Percentiles rank a stretch among this genome's conserved stretches.
Conservation (phyloP, 345 rosid species). For the rapeseed (Brassica napus) region DNA sequence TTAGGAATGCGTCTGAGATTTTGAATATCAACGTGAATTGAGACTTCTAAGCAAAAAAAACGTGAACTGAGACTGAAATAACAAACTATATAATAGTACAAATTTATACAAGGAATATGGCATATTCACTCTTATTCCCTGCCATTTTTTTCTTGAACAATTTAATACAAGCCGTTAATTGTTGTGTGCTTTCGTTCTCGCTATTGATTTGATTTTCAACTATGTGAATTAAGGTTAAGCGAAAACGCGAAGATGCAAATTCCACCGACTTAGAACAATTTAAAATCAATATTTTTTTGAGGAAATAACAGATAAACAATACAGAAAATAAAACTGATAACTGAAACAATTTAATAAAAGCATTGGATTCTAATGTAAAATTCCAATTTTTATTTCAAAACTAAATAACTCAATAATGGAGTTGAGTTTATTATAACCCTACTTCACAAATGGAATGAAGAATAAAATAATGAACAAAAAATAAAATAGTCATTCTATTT, state of each 20-base stretch:
- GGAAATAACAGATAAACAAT: neutral
- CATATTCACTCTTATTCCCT: neutral
- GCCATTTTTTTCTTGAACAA: neutral
- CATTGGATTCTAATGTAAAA: too few relatives aligned
- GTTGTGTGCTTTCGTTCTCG: neutral
- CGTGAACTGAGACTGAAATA: neutral
- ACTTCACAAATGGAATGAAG: too few relatives aligned
- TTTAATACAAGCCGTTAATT: conserved; percentile 1
- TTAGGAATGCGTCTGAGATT: neutral
- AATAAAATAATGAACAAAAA: too few relatives aligned
- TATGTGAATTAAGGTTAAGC: conserved; percentile 4
- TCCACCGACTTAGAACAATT: neutral
- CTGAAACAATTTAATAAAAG: neutral
- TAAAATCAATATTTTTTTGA: neutral
- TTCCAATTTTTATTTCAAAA: too few relatives aligned
- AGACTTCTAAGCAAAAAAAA: neutral
- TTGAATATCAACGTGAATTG: neutral
- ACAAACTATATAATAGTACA: neutral
- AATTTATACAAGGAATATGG: neutral
- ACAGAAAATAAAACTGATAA: conserved; percentile 13
- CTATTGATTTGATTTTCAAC: neutral
- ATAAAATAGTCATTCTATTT: too few relatives aligned
- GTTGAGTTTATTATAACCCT: too few relatives aligned
- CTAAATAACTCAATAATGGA: too few relatives aligned
- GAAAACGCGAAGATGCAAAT: conserved; percentile 8